Conservation (phyloP, 1,284 basidiomycete species). For the Fomitopsis betulina region DNA sequence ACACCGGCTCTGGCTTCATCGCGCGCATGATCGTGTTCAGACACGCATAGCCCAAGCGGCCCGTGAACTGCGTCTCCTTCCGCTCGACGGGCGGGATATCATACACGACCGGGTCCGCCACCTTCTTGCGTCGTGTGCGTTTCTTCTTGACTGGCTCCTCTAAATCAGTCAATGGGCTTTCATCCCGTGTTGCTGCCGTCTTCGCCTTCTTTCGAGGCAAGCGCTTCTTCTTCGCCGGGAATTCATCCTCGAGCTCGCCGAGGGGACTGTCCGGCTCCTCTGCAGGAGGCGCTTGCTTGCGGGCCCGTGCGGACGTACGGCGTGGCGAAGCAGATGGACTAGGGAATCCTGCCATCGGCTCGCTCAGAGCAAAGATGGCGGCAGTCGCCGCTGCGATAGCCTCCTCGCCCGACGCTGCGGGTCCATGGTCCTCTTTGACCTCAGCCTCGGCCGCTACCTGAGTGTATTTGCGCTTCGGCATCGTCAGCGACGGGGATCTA, state of each 20-base stretch:
- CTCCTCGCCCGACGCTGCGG: background rate
- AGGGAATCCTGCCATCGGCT: background rate
- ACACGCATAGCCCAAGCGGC: constrained; percentile 80
- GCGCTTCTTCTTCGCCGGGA: background rate
- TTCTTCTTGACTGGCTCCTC: constrained; percentile 28
- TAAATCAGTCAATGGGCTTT: constrained; percentile 24
- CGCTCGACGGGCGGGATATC: constrained; percentile 65
- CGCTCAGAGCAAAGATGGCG: constrained; percentile 4
- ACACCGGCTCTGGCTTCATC: constrained; percentile 64
- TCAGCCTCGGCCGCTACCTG: background rate
- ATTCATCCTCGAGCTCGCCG: background rate
- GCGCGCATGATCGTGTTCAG: constrained; percentile 79
- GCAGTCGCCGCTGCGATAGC: constrained; percentile 1
- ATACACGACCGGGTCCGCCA: constrained; percentile 57
- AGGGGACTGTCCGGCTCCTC: background rate
- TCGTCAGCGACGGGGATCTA: background rate
- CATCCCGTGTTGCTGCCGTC: constrained; percentile 9
- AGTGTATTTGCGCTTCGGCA: background rate
- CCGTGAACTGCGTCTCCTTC: constrained; percentile 66
- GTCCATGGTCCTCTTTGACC: background rate
- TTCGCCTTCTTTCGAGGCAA: background rate
- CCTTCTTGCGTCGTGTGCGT: constrained; percentile 39
- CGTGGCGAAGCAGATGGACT: background rate
- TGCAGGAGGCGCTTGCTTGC: background rate
- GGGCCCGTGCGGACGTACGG: background rate